A percentile compares a stretch with the other conserved stretches of the same genome.
Conservation (phyloP, 2,329 filamentous ascomycete genomes). For the Fusarium irregulare region DNA sequence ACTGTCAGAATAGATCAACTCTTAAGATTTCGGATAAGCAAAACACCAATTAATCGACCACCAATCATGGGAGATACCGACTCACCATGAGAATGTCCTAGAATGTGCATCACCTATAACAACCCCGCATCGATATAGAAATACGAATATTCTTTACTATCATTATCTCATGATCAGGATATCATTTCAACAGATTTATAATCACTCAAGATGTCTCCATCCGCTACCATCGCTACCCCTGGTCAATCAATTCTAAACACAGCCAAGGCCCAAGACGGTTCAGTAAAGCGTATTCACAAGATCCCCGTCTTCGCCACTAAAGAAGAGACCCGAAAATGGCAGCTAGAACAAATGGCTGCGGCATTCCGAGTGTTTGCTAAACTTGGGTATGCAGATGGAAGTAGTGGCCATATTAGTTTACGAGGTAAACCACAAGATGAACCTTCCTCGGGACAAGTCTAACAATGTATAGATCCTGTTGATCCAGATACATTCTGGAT, state of each 20-base stretch:
- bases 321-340: constrained; percentile 47
- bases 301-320: constrained; percentile 36
- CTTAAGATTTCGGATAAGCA: constrained; percentile 11
- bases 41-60: background rate
- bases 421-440: constrained; percentile 28
- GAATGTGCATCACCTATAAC: background rate
- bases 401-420: constrained; percentile 60
- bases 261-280: constrained; percentile 16
- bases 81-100: constrained; percentile 7
- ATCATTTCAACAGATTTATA: background rate
- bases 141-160: background rate
- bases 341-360: constrained; percentile 55
- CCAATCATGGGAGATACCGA: constrained; percentile 16
- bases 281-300: constrained; percentile 32
- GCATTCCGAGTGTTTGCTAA: constrained; percentile 62
- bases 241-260: constrained; percentile 27
- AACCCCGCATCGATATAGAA: constrained; percentile 9
- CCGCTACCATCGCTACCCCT: constrained; percentile 1
- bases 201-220: constrained; percentile 26
- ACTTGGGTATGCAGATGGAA: constrained; percentile 58
- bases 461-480: constrained; percentile 47
- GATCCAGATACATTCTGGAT: constrained; percentile 54
- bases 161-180: background rate
- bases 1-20: background rate
- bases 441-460: background rate